A percentile compares a stretch with the other conserved stretches of the same genome.
Conservation (phyloP, 1,284 basidiomycete species). For the Irpex sp. region DNA sequence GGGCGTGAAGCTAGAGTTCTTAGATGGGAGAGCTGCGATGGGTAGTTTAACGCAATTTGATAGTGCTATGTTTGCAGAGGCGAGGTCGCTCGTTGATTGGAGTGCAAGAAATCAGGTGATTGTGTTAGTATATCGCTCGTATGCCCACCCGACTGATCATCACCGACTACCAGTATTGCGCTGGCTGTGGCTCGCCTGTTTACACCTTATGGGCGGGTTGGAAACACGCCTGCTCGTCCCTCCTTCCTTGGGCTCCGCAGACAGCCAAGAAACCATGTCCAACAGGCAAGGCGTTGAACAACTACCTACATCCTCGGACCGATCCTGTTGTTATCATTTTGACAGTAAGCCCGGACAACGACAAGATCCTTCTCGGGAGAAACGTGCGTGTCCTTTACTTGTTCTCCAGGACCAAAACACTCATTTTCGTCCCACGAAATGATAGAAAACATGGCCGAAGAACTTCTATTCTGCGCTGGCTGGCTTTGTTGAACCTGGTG, state of each 20-base stretch:
- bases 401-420: background rate
- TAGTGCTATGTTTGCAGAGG: conserved; percentile 74
- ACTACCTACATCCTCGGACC: conserved; percentile 84
- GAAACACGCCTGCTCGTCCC: conserved; percentile 82
- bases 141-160: background rate
- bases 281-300: conserved; percentile 77
- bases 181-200: conserved; percentile 79
- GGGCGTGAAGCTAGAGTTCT: conserved; percentile 52
- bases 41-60: conserved; percentile 52
- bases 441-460: conserved; percentile 48
- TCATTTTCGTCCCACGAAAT: background rate
- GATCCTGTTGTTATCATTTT: conserved; percentile 94
- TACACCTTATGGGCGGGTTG: conserved; percentile 95
- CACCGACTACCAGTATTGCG: conserved; percentile 65
- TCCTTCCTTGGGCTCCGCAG: conserved; percentile 69
- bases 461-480: conserved; percentile 86
- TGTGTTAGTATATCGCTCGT: background rate
- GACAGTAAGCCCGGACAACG: conserved; percentile 72
- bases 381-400: conserved; percentile 50
- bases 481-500: conserved; percentile 90
- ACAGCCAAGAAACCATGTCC: conserved; percentile 60
- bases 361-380: conserved; percentile 83
- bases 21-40: conserved; percentile 66
- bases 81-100: conserved; percentile 85
- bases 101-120: conserved; percentile 78